Conservation (phyloP, 1,284 basidiomycete species). For the Cryptococcus amylolentus region DNA sequence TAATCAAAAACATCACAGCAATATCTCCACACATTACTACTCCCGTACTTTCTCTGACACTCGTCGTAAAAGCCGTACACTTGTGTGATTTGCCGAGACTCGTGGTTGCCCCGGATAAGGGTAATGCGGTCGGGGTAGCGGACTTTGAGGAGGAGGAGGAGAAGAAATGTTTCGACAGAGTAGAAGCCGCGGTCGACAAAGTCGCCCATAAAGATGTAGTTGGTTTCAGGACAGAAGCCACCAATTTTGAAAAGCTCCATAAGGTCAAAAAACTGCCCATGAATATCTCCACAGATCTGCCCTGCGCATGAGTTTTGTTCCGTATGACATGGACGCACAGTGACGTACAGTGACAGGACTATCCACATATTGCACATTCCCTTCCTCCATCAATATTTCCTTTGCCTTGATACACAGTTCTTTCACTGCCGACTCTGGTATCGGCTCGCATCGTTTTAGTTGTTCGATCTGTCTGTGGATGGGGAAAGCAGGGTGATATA, state of each 20-base stretch:
- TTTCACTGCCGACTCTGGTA: slow-evolving; percentile 89
- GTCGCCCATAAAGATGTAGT: slow-evolving; percentile 98
- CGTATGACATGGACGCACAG: not conserved
- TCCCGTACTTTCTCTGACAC: slow-evolving; percentile 94
- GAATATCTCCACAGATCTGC: slow-evolving; percentile 97
- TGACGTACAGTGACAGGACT: slow-evolving; percentile 84
- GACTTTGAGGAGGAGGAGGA: slow-evolving; percentile 92
- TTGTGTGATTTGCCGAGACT: slow-evolving; percentile 97
- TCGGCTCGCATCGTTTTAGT: slow-evolving; percentile 82
- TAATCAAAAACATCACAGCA: slow-evolving; percentile 99
- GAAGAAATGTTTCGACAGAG: slow-evolving; percentile 92
- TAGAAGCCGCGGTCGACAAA: slow-evolving; percentile 98
- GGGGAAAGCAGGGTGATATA: not conserved
- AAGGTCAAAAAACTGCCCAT: slow-evolving; percentile 97
- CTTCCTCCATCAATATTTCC: slow-evolving; percentile 95
- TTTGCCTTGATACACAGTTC: slow-evolving; percentile 89
- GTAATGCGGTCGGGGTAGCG: slow-evolving; percentile 97
- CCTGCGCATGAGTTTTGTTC: not conserved
- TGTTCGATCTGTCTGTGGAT: slow-evolving; percentile 69
- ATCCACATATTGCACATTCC: slow-evolving; percentile 94
- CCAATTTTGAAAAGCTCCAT: slow-evolving; percentile 96
- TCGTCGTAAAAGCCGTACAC: slow-evolving; percentile 99
- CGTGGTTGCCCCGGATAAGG: slow-evolving; percentile 96
- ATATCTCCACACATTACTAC: slow-evolving; percentile 93
- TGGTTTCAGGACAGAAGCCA: slow-evolving; percentile 90